Conservation (phyloP, 2,329 filamentous ascomycete species). For the Phaeophleospora eucalypticola region DNA sequence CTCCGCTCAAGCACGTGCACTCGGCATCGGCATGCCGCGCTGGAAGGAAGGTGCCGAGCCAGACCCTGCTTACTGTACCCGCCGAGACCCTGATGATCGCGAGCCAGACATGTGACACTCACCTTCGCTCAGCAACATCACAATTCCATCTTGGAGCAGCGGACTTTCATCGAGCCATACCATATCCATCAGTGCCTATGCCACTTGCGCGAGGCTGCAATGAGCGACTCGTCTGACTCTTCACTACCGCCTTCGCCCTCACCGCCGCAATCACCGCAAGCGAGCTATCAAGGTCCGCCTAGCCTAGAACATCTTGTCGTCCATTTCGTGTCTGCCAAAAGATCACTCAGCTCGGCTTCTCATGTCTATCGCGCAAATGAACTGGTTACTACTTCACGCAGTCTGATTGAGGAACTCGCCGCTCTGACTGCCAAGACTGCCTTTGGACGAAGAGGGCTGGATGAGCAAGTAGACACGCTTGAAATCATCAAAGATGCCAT, state of each 20-base stretch:
- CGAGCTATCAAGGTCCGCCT: constrained; percentile 39
- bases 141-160: no score
- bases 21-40: no score
- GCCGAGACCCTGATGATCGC: no score
- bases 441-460: constrained; percentile 40
- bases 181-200: no score
- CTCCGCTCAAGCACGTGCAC: no score
- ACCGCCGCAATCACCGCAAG: constrained; percentile 40
- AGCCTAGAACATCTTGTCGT: constrained; percentile 73
- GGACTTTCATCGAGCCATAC: no score
- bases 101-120: no score
- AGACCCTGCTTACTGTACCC: no score
- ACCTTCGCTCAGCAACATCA: no score
- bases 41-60: no score
- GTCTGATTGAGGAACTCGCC: constrained; percentile 72
- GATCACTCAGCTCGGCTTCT: constrained; percentile 76
- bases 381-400: constrained; percentile 71
- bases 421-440: constrained; percentile 57
- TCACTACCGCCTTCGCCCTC: constrained; percentile 29
- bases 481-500: constrained; percentile 43
- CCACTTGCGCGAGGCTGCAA: neutral
- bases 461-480: constrained; percentile 43
- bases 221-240: constrained; percentile 13
- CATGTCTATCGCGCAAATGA: constrained; percentile 81
- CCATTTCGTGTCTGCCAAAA: constrained; percentile 81